These are phyloP conservation scores for Tolypocladium endophyticum DNA, from an alignment of 2,329 filamentous ascomycete species.

Conservation along the genomic window DNA sequence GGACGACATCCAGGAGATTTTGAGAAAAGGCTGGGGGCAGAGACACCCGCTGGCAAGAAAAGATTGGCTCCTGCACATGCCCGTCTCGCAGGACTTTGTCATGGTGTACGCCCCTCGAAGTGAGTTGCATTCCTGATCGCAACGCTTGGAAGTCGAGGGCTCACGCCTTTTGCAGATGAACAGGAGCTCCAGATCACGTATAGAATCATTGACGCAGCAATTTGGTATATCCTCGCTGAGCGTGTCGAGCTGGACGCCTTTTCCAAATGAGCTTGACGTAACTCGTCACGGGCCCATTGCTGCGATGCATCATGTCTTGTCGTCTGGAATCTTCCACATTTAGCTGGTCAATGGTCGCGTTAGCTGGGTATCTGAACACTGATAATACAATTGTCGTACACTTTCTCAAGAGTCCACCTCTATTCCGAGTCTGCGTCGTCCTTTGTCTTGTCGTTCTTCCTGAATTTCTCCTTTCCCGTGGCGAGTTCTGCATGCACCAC, in stretches of 20 bases:
- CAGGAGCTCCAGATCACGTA: conserved; percentile 58
- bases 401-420: background rate
- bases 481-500: conserved; percentile 62
- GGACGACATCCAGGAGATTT: conserved; percentile 59
- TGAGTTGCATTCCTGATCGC: conserved; percentile 14
- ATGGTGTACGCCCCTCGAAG: conserved; percentile 73
- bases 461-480: conserved; percentile 62
- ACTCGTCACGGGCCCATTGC: background rate
- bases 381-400: background rate
- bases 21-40: conserved; percentile 73
- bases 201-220: conserved; percentile 61
- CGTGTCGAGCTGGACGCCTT: conserved; percentile 23
- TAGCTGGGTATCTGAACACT: conserved; percentile 2
- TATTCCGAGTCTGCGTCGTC: conserved; percentile 28
- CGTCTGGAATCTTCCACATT: background rate
- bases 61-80: conserved; percentile 49
- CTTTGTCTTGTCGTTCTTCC: conserved; percentile 46
- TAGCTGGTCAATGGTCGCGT: background rate
- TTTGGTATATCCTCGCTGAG: conserved; percentile 52
- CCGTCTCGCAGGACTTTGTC: conserved; percentile 64
- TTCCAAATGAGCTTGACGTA: background rate
- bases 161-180: conserved; percentile 30
- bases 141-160: background rate
- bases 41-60: conserved; percentile 56
- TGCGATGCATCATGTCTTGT: background rate